Evolutionary conservation across 805 yeast species (phyloP).

Genomic region (Komagataella mondaviorum): DNA sequence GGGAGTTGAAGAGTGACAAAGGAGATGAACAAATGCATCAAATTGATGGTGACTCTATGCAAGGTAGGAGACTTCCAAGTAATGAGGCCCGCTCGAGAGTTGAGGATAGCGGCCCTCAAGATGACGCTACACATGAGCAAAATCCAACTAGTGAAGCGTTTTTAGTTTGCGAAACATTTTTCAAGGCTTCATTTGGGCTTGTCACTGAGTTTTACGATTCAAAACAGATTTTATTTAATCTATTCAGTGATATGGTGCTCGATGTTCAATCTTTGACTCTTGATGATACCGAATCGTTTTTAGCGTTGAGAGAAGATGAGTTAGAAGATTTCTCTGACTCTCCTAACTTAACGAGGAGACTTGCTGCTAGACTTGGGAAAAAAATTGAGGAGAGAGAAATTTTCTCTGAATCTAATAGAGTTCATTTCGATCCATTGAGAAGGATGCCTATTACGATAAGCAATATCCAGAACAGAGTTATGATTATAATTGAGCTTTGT

Average conservation of each 20-base stretch:
- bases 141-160: not conserved
- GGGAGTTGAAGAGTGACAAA: not conserved
- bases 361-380: slow-evolving; percentile 31
- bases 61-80: not conserved
- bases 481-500: slow-evolving; percentile 24
- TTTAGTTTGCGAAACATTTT: slow-evolving; percentile 8
- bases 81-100: not conserved
- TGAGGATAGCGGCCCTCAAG: not conserved
- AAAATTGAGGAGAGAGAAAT: slow-evolving; percentile 15
- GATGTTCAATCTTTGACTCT: slow-evolving; percentile 58
- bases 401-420: slow-evolving; percentile 22
- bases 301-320: slow-evolving; percentile 45
- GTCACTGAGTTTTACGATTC: slow-evolving; percentile 53
- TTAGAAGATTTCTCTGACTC: slow-evolving; percentile 17
- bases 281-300: slow-evolving; percentile 64
- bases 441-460: slow-evolving; percentile 13
- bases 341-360: slow-evolving; percentile 11
- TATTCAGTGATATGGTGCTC: slow-evolving; percentile 43
- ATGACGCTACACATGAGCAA: not conserved
- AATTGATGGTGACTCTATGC: not conserved
- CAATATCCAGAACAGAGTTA: slow-evolving; percentile 21
- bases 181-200: slow-evolving; percentile 18
- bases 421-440: not conserved
- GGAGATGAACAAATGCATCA: not conserved
- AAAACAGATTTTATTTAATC: slow-evolving; percentile 61